These are phyloP conservation scores for Xylaria scruposa DNA, from an alignment of 495 filamentous ascomycete species.

Conservation along the genomic window DNA sequence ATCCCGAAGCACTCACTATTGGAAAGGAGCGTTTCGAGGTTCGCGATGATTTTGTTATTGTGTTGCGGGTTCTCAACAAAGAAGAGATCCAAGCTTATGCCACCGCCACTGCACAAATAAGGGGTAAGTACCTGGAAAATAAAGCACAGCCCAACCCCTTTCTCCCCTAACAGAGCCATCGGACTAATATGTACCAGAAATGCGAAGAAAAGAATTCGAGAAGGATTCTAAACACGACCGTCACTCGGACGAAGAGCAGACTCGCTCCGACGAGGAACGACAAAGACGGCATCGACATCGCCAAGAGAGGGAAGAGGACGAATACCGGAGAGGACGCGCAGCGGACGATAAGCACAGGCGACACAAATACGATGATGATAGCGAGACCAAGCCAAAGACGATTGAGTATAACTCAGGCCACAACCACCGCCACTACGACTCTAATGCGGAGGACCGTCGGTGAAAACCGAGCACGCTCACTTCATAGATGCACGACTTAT, in stretches of 20 bases:
- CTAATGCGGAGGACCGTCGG: conserved; percentile 32
- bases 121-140: conserved; percentile 61
- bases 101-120: conserved; percentile 72
- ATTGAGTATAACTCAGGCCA: conserved; percentile 34
- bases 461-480: conserved; percentile 12
- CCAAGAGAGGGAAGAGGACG: conserved; percentile 43
- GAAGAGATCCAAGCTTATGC: conserved; percentile 85
- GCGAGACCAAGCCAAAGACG: conserved; percentile 28
- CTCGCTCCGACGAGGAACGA: conserved; percentile 41
- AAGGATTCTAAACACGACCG: conserved; percentile 37
- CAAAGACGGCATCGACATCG: conserved; percentile 40
- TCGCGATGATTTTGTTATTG: conserved; percentile 82
- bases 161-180: not conserved
- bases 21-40: conserved; percentile 84
- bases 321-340: conserved; percentile 38
- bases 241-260: conserved; percentile 35
- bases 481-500: conserved; percentile 13
- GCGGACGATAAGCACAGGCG: conserved; percentile 34
- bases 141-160: not conserved
- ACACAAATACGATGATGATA: conserved; percentile 36
- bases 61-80: conserved; percentile 76
- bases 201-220: conserved; percentile 47
- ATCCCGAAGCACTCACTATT: conserved; percentile 76
- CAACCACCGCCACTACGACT: conserved; percentile 35
- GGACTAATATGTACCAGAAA: conserved; percentile 37